Base-by-base conservation (phyloP, 768 basidiomycete species). In the Termitomyces sp. region DNA sequence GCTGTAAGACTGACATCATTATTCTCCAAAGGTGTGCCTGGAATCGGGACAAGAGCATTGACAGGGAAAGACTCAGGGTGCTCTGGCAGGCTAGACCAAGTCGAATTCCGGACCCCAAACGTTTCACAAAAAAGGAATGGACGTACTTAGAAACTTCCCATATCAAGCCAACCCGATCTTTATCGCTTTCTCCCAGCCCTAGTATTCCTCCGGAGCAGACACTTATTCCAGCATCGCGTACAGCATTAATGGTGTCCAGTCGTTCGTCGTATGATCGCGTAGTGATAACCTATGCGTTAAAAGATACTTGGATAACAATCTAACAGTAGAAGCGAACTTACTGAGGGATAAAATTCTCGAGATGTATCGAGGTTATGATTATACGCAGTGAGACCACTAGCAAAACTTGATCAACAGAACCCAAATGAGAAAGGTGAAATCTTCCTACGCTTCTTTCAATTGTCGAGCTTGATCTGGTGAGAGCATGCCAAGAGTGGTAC, bases 21-120 rank as follows among this genome's bases (percentile, higher is more conserved):
- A 58, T 81, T 76, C 72, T 94, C 94, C 47, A 98, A 74, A 13
- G 96, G 96, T 5, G 96, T 98, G 36, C 96, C 96, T 62, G 88
- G 80, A 60, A 98, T 98, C 15, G 96, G 94, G 2, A 98, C 96
- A 56, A 98, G 80, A 15, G 96, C 95, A 70, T 98, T 98, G 59
- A 98, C 95, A 0, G 96, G 96, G 79, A 98, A 98, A 5, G 92
- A 95, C 70, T 98, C 96, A n/a, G 96, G 96, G 66, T 98, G 93
- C 69, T 95, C 91, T 41, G 91, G 87, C 82, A 97, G 87, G 68
- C 93, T 95, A 64, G 8, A 57, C 51, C 48, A 54, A 45, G 46
- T 54, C 26, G 39, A 44, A 28, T 56, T 67, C 37, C 66, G 58
- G 59, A 62, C 45, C 53, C 44, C 42, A 29, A 29, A 26, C 29